A percentile compares a stretch with the other conserved stretches of the same genome.
These are phyloP conservation scores for Linum tenue DNA, from an alignment of 345 rosid genomes.

Conservation along the genomic window DNA sequence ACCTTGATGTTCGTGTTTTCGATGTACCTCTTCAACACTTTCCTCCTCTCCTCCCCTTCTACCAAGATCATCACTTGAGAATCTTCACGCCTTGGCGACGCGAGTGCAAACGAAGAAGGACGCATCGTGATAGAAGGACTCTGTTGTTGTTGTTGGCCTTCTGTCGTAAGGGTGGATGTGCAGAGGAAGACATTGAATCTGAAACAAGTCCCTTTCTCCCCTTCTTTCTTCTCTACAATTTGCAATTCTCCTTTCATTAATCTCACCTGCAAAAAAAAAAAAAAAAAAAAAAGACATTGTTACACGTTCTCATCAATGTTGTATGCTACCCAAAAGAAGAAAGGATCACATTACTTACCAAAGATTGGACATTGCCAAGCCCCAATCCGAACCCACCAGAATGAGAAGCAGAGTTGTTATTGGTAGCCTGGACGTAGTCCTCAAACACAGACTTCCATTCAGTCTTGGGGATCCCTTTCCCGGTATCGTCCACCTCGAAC, in stretches of 20 bases:
- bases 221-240: constrained; percentile 29
- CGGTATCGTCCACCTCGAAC: constrained; percentile 8
- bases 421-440: background rate
- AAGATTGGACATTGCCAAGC: constrained; percentile 7
- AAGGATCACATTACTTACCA: background rate
- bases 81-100: constrained; percentile 23
- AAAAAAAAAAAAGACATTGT: no score
- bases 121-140: constrained; percentile 14
- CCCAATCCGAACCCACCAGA: constrained; percentile 5
- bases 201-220: constrained; percentile 33
- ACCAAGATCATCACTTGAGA: constrained; percentile 25
- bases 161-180: background rate
- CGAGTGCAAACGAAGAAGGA: constrained; percentile 14
- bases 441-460: background rate
- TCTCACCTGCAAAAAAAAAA: constrained; percentile 19
- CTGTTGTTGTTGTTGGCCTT: constrained; percentile 4
- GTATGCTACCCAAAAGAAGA: background rate
- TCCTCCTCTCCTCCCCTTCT: constrained; percentile 22
- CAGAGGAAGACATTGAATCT: constrained; percentile 29
- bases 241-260: constrained; percentile 30
- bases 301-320: background rate
- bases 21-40: constrained; percentile 21
- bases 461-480: background rate
- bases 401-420: background rate
- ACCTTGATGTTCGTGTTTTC: constrained; percentile 29